Percentiles rank a stretch among this genome's conserved stretches.
Conservation (phyloP, 2,329 filamentous ascomycete species). For the Drechslera avenae region DNA sequence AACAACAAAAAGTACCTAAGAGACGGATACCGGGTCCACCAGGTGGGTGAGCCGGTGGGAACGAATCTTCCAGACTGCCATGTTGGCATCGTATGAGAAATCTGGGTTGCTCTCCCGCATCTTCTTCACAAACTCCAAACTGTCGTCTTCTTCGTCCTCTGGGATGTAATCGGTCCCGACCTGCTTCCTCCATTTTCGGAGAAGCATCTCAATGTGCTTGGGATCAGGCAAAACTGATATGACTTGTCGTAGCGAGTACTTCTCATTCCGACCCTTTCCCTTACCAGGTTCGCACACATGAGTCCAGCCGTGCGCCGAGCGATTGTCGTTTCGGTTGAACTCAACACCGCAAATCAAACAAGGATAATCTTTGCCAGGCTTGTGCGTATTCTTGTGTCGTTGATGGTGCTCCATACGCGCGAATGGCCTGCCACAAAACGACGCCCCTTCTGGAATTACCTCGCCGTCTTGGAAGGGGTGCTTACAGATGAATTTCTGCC, state of each 20-base stretch:
- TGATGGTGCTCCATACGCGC: slow-evolving; percentile 40
- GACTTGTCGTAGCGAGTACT: slow-evolving; percentile 30
- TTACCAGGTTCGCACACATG: slow-evolving; percentile 31
- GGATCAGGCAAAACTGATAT: slow-evolving; percentile 29
- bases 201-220: slow-evolving; percentile 40
- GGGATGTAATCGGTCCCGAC: slow-evolving; percentile 19
- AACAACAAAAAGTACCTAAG: background rate
- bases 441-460: background rate
- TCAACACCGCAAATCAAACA: slow-evolving; percentile 34
- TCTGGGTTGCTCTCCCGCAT: background rate
- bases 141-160: slow-evolving; percentile 17
- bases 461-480: slow-evolving; percentile 4
- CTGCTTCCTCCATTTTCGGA: slow-evolving; percentile 29
- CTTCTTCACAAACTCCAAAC: background rate
- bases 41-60: slow-evolving; percentile 2
- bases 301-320: slow-evolving; percentile 40
- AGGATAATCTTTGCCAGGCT: background rate
- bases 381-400: too few species aligned
- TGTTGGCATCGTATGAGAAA: slow-evolving; percentile 4
- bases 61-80: slow-evolving; percentile 5
- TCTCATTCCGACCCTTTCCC: slow-evolving; percentile 36
- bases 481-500: slow-evolving; percentile 6
- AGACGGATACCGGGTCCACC: background rate
- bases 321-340: slow-evolving; percentile 46
- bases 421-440: slow-evolving; percentile 25